Evolutionary conservation across 75 land plant species (phyloP).

Genomic region (Sequoiadendron giganteum): DNA sequence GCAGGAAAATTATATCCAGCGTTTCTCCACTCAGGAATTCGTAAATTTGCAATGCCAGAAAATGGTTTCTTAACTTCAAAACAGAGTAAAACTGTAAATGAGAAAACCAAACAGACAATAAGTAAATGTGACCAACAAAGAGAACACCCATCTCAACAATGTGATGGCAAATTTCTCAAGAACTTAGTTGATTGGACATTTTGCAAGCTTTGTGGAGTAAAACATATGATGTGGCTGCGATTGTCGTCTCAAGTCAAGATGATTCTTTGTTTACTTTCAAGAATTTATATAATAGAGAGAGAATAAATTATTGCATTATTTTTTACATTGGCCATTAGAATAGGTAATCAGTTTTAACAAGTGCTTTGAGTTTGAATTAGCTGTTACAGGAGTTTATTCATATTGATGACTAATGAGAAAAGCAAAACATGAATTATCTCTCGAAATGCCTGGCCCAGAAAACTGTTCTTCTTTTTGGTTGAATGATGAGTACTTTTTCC

Average conservation of each 20-base stretch:
- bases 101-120: not conserved
- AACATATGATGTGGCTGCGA: conserved; percentile 34
- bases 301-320: not conserved
- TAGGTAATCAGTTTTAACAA: not conserved
- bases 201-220: conserved; percentile 42
- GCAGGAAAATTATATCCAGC: not conserved
- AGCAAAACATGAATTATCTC: not conserved
- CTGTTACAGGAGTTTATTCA: not conserved
- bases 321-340: not conserved
- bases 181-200: conserved; percentile 30
- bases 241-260: conserved; percentile 32
- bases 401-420: not conserved
- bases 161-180: not conserved
- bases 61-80: not conserved
- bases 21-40: not conserved
- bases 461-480: not conserved
- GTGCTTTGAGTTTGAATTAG: not conserved
- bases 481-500: not conserved
- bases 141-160: not conserved
- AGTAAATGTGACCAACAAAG: not conserved
- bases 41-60: not conserved
- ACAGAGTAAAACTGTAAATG: not conserved
- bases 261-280: not conserved
- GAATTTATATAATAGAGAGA: not conserved
- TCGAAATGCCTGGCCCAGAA: not conserved